Base-by-base conservation (phyloP, 2,329 filamentous ascomycete species). In the Orbilia javanica region DNA sequence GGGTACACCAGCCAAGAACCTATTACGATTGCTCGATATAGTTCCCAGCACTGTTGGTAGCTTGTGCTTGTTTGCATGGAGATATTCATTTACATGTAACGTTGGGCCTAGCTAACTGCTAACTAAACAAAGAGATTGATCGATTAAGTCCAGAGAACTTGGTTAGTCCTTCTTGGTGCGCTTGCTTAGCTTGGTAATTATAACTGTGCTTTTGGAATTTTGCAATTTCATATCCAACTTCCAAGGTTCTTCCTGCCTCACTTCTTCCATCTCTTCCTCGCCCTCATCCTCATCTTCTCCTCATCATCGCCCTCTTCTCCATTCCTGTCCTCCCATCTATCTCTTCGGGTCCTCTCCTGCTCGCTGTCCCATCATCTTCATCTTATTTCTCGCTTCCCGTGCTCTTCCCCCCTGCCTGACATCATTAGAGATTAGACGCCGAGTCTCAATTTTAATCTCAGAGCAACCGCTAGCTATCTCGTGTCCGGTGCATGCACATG, bases 61-160 rank as follows among this genome's bases (percentile, higher is more conserved):
- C 15, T 44, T 2, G 34, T n/a, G 20, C n/a, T 20, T 15, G 36
- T n/a, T n/a, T 39, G 36, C 36, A 39, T 39, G 1, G 13, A 15
- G 3, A 39, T 39, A 13, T 39, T 15, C 11, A 44, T 20, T 20
- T 44, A 44, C 13, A 46, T 46, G 36, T 15, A 39, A 50, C 46
- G 15, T 50, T 25, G 46, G 46, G 22, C 46, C 20, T 57, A n/a
- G n/a, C n/a, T n/a, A n/a, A n/a, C n/a, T n/a, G n/a, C n/a, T n/a
- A n/a, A n/a, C n/a, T n/a, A 34, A 36, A 57, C 52, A 57, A 57
- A 57, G 52, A 5, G 50, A 22, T 52, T 53, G n/a, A n/a, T n/a
- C n/a, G n/a, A n/a, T n/a, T n/a, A n/a, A n/a, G n/a, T n/a, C n/a
- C n/a, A n/a, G n/a, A n/a, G n/a, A n/a, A n/a, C n/a, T n/a, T n/a